A percentile compares a stretch with the other conserved stretches of the same genome.
These are phyloP conservation scores for Bipolaris cookei DNA, from an alignment of 2,329 filamentous ascomycete genomes.

Conservation along the genomic window DNA sequence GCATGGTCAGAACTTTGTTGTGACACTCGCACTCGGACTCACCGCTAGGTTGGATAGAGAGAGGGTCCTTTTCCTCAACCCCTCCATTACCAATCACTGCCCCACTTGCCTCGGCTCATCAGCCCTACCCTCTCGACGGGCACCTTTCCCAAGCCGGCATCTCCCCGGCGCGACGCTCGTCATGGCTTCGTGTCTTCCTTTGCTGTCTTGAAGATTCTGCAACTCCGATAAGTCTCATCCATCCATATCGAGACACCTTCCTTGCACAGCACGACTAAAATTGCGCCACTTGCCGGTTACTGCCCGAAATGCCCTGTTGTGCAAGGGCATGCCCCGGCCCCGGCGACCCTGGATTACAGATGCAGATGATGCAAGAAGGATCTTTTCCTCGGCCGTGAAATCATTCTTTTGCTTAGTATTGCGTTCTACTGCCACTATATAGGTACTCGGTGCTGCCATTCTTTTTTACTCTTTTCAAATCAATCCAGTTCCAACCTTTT, in stretches of 20 bases:
- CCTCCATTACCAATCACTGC: conserved; percentile 25
- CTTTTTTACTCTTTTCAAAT: background rate
- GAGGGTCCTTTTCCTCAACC: conserved; percentile 1
- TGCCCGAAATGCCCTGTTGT: conserved; percentile 13
- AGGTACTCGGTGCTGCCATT: conserved; percentile 10
- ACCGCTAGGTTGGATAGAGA: background rate
- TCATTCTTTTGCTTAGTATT: conserved; percentile 13
- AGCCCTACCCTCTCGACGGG: conserved; percentile 18
- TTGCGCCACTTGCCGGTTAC: conserved; percentile 16
- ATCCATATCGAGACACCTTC: conserved; percentile 7
- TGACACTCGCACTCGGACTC: background rate
- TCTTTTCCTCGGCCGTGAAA: conserved; percentile 14
- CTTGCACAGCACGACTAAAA: conserved; percentile 1
- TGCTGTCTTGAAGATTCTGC: conserved; percentile 16
- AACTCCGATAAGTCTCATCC: conserved; percentile 4
- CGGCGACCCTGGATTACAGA: too few species aligned
- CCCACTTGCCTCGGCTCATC: conserved; percentile 39
- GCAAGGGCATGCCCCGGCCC: background rate
- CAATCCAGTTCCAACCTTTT: background rate
- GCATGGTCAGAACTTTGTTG: background rate
- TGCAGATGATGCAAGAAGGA: conserved; percentile 22
- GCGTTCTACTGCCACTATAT: conserved; percentile 16
- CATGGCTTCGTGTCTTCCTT: conserved; percentile 21
- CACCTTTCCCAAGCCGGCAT: conserved; percentile 21
- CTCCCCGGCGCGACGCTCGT: conserved; percentile 26